These are phyloP conservation scores for Trametes pubescens DNA, from an alignment of 1,284 basidiomycete genomes.

Conservation along the genomic window DNA sequence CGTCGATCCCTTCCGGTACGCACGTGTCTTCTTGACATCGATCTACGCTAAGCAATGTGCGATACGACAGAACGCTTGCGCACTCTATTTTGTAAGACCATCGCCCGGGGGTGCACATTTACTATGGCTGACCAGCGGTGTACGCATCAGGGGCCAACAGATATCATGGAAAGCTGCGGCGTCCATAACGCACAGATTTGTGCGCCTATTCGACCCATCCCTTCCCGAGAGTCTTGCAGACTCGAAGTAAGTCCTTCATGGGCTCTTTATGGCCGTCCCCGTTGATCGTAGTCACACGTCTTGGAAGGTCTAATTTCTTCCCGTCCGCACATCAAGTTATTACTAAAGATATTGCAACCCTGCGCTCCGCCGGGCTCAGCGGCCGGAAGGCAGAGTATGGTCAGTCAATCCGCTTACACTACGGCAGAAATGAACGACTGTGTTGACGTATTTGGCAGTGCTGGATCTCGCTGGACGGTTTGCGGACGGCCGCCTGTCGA, in stretches of 20 bases:
- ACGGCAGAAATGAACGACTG: no score
- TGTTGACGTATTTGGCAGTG: slow-evolving; percentile 52
- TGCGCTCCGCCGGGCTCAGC: slow-evolving; percentile 80
- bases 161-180: slow-evolving; percentile 92
- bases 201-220: slow-evolving; percentile 74
- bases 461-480: slow-evolving; percentile 82
- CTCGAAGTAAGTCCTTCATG: slow-evolving; percentile 40
- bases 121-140: not conserved
- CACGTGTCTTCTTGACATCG: slow-evolving; percentile 2
- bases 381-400: slow-evolving; percentile 88
- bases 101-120: not conserved
- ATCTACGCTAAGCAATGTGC: not conserved
- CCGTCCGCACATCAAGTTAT: slow-evolving; percentile 77
- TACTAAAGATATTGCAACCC: slow-evolving; percentile 59
- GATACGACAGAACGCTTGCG: slow-evolving; percentile 50
- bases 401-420: slow-evolving; percentile 43
- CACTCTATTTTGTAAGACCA: slow-evolving; percentile 61
- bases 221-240: slow-evolving; percentile 73
- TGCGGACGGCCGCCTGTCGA: slow-evolving; percentile 78
- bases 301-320: slow-evolving; percentile 55
- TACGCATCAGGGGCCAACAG: slow-evolving; percentile 74
- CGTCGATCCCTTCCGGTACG: slow-evolving; percentile 79
- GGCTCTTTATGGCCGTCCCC: slow-evolving; percentile 26
- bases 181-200: slow-evolving; percentile 86
- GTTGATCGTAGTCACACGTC: slow-evolving; percentile 14